A percentile compares a stretch with the other conserved stretches of the same genome.
phyloP scores from a whole-genome alignment of 257 asterid genomes.

The Scutellaria baicalensis region DNA sequence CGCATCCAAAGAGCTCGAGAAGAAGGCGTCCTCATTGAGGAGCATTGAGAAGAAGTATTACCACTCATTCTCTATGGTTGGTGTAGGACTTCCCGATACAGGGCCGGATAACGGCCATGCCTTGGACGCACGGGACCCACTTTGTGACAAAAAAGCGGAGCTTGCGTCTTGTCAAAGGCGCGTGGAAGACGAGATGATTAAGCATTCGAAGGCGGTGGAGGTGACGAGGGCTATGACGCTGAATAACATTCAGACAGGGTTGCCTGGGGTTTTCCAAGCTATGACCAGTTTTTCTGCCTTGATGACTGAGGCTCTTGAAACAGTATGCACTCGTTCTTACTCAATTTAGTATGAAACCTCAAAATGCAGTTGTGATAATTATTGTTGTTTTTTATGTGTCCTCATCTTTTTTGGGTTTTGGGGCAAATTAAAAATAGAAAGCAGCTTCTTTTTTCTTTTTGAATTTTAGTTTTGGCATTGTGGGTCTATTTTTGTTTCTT shows the following conservation, averaged over 20 bases:
- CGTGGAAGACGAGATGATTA: constrained; percentile 89
- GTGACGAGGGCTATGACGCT: constrained; percentile 90
- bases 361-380: background rate
- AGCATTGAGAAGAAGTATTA: constrained; percentile 83
- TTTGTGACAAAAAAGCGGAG: constrained; percentile 82
- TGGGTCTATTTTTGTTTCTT: constrained; percentile 5
- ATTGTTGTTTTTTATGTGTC: background rate
- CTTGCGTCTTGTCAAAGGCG: constrained; percentile 77
- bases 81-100: constrained; percentile 63
- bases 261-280: constrained; percentile 97
- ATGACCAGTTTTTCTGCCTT: constrained; percentile 88
- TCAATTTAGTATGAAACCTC: constrained; percentile 36
- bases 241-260: constrained; percentile 88
- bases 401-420: constrained; percentile 18
- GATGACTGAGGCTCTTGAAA: constrained; percentile 71
- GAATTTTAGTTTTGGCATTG: background rate
- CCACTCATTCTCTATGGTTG: constrained; percentile 77
- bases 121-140: constrained; percentile 84
- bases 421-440: constrained; percentile 35
- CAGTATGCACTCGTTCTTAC: constrained; percentile 78
- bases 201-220: constrained; percentile 74
- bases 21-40: constrained; percentile 70
- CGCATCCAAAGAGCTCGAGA: constrained; percentile 85
- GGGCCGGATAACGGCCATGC: constrained; percentile 54
- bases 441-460: constrained; percentile 25